Conservation (phyloP, 352 stramenopile genomes). For the Globisporangium abappressorium region DNA sequence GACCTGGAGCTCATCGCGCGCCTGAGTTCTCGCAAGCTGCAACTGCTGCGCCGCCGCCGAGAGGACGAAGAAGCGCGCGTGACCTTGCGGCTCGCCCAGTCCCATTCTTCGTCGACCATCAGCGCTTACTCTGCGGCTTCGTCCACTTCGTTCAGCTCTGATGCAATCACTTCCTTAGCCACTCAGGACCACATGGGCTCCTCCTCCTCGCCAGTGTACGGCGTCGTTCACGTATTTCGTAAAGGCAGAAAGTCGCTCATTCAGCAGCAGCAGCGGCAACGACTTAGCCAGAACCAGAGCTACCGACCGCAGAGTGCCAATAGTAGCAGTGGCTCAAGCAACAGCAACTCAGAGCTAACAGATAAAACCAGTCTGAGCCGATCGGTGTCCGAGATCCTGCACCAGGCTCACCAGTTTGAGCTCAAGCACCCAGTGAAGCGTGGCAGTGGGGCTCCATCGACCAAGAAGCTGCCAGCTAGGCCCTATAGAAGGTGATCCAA, state of each 20-base stretch:
- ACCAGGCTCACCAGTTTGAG: constrained; percentile 8
- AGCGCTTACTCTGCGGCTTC: not conserved
- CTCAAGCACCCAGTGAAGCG: constrained; percentile 8
- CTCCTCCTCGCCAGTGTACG: constrained; percentile 4
- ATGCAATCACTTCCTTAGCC: not conserved
- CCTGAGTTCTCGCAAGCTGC: constrained; percentile 18
- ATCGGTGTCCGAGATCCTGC: constrained; percentile 15
- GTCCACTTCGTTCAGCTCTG: not conserved
- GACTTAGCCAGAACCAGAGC: constrained; percentile 1
- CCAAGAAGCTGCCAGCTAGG: not conserved
- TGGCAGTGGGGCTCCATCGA: not conserved
- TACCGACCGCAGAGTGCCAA: constrained; percentile 8
- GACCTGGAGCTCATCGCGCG: constrained; percentile 14
- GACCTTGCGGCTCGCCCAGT: not conserved
- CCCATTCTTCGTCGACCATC: not conserved
- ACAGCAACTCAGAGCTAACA: not conserved
- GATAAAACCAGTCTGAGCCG: not conserved
- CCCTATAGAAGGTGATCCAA: not conserved
- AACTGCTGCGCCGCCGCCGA: constrained; percentile 13
- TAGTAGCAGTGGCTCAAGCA: not conserved
- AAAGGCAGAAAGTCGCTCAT: constrained; percentile 20
- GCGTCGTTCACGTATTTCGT: constrained; percentile 16
- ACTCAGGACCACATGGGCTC: not conserved
- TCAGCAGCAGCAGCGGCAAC: constrained; percentile 8
- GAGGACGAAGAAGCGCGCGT: constrained; percentile 12